phyloP scores from a whole-genome alignment of 2,329 filamentous ascomycete genomes.

The Fusarium phyllophilum region DNA sequence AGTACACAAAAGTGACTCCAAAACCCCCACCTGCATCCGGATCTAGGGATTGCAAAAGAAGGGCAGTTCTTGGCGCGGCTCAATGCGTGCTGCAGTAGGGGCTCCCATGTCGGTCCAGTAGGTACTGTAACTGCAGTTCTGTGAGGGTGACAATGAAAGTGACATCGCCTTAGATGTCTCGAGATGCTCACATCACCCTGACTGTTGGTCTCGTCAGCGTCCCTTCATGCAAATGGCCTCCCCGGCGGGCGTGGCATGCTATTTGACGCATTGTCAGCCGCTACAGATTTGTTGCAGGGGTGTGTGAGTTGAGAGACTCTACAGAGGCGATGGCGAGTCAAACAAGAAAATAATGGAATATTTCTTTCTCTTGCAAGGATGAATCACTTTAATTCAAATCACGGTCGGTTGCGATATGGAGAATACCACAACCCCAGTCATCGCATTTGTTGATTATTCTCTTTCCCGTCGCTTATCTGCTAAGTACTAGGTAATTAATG shows the following conservation, averaged over 20 bases:
- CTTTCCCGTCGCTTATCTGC: conserved; percentile 32
- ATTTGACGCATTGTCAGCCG: conserved; percentile 36
- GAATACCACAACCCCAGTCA: conserved; percentile 11
- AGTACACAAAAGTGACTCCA: conserved; percentile 7
- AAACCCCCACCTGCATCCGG: conserved; percentile 35
- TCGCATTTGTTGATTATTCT: conserved; percentile 12
- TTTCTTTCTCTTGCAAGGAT: conserved; percentile 1
- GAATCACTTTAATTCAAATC: conserved; percentile 6
- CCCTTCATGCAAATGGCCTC: conserved; percentile 18
- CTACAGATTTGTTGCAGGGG: conserved; percentile 29
- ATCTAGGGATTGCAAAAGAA: conserved; percentile 28
- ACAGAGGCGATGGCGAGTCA: conserved; percentile 1
- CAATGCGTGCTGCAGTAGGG: conserved; percentile 14
- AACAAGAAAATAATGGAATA: conserved; percentile 1
- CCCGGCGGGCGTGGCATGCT: conserved; percentile 9
- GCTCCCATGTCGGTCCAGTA: conserved; percentile 4
- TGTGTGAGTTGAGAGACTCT: conserved; percentile 3
- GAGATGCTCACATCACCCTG: conserved; percentile 33
- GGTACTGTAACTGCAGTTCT: not conserved
- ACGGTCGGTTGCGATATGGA: conserved; percentile 1
- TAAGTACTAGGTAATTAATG: conserved; percentile 1
- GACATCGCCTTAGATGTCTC: not conserved
- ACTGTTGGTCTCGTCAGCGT: conserved; percentile 32
- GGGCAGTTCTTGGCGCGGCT: conserved; percentile 34
- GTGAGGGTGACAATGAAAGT: not conserved